Evolutionary conservation across 129 eudicot genomes (phyloP).

Genomic region (Lactuca sativa): DNA sequence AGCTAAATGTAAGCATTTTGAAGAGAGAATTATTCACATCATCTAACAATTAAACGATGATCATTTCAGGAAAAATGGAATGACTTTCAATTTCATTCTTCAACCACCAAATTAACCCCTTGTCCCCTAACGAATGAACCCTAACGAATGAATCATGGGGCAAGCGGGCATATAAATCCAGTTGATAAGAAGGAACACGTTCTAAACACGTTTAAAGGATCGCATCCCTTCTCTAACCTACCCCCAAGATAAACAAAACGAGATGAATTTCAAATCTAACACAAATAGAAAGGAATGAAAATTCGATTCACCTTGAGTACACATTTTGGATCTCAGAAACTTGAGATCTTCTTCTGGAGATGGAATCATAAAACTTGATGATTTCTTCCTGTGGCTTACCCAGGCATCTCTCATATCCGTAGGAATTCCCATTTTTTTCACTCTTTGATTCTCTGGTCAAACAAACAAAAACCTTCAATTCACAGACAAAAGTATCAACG

Average conservation of each 20-base stretch:
- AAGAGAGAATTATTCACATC: background rate
- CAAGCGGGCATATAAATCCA: background rate
- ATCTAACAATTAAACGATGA: background rate
- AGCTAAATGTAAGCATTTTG: background rate
- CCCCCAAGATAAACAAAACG: background rate
- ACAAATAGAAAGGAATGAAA: background rate
- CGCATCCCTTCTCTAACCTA: background rate
- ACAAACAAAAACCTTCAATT: background rate
- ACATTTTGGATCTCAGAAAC: slow-evolving; percentile 43
- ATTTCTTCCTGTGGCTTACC: slow-evolving; percentile 31
- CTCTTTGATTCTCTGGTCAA: slow-evolving; percentile 3
- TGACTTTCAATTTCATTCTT: slow-evolving; percentile 5
- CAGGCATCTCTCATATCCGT: slow-evolving; percentile 53
- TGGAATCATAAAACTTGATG: slow-evolving; percentile 37
- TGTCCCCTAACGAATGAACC: background rate
- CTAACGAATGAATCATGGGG: background rate
- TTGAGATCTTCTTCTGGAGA: slow-evolving; percentile 72
- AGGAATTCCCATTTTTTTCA: slow-evolving; percentile 53
- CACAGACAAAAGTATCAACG: background rate
- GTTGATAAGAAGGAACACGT: background rate
- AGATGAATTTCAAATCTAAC: background rate
- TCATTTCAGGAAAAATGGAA: background rate
- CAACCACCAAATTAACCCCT: background rate
- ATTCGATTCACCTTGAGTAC: slow-evolving; percentile 58
- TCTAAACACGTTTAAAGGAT: background rate